Percentiles rank a stretch among this genome's conserved stretches.
Evolutionary conservation across 1,284 basidiomycete genomes (phyloP).

Genomic region (Cutaneotrichosporon spelunceum): DNA sequence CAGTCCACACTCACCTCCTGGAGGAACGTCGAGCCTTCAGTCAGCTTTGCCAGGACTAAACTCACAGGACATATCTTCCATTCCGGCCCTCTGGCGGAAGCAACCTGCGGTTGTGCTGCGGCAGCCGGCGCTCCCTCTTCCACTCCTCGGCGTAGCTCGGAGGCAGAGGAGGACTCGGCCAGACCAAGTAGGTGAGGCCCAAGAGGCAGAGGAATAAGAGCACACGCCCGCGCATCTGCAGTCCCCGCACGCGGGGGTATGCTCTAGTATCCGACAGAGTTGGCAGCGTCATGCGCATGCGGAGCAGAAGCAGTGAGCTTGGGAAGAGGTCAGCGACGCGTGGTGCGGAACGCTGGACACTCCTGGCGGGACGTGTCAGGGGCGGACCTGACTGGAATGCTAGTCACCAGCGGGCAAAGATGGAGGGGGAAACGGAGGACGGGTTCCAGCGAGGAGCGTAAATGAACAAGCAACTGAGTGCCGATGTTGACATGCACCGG

Average conservation of each 20-base stretch:
- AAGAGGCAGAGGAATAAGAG: background rate
- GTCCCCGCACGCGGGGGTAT: background rate
- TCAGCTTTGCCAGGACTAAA: constrained; percentile 2
- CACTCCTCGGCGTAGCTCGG: constrained; percentile 39
- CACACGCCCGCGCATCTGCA: background rate
- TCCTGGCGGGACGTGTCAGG: background rate
- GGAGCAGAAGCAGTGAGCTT: background rate
- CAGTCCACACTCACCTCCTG: background rate
- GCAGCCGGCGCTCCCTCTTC: constrained; percentile 20
- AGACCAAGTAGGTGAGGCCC: constrained; percentile 3
- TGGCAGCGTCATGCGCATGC: background rate
- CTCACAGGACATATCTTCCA: constrained; percentile 44
- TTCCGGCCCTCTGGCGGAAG: constrained; percentile 31
- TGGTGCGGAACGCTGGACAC: background rate
- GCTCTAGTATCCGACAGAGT: background rate
- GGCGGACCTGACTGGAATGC: background rate
- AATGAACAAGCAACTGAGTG: too few species aligned
- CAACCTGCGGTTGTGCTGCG: constrained; percentile 25
- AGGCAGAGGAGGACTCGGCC: constrained; percentile 41
- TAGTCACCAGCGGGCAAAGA: too few species aligned
- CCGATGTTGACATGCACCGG: too few species aligned
- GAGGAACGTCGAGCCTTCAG: constrained; percentile 43
- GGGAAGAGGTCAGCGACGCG: too few species aligned
- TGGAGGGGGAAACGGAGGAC: too few species aligned
- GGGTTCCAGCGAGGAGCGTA: too few species aligned